Evolutionary conservation across 306 rosid genomes (phyloP), one percentile per base, ranked within the genome.

Genomic region (Alnus rubra): DNA sequence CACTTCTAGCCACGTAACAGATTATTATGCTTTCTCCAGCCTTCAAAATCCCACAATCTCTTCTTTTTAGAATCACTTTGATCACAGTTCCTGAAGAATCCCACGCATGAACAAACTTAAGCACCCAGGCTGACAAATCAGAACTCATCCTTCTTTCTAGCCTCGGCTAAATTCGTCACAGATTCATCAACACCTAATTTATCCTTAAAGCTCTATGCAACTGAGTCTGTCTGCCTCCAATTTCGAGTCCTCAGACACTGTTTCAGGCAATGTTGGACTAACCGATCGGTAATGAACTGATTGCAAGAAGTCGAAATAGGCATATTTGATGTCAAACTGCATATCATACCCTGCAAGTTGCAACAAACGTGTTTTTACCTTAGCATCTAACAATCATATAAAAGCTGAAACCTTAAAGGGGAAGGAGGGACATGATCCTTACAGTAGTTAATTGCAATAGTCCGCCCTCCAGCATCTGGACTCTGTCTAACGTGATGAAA

Each of bases 401-500:
- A 31, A 69, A 69, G 23, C 6, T 11, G 33, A 59, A 71, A 35
- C 63, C 30, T 5, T 18, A 53, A 71, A 9, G 28, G 51, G 18
- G 74, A 79, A 28, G 2, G 23, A 42, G 13, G 7, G 28, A 31
- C 18, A 77, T 65, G 79, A 68, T 76, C 76, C 92, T 88, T 83
- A 90, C 96, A 93, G 68, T 93, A 93, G 73, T 90, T 93, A 58
- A 93, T 85, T 51, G 98, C 98, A 74, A 89, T 87, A 49, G 92
- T 84, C 44, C 86, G 74, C 59, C 91, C 94, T 28, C 80, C 80
- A 63, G 83, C 86, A 84, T 88, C 88, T 5, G 87, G 81, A 74
- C 88, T 82, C 79, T 93, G 97, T 74, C 90, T 87, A 68, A 93
- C 98, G 76, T 89, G 97, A 88, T 93, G 98, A 81, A 93, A 91